phyloP scores from a whole-genome alignment of 495 filamentous ascomycete genomes.

The Xanthoparmelia taractica region DNA sequence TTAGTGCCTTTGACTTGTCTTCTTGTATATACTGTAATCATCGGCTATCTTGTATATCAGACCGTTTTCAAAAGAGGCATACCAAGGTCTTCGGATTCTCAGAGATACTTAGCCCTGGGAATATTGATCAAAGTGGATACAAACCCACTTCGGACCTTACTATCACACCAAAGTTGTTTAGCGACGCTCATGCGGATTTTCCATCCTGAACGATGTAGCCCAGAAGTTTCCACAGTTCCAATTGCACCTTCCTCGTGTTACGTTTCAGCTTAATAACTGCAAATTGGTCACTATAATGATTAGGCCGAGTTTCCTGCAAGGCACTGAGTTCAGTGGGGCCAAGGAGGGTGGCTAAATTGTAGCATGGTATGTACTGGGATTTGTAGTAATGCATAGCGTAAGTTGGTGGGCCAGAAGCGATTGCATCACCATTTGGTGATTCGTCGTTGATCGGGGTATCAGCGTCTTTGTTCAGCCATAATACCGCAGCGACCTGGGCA shows the following conservation, averaged over 20 bases:
- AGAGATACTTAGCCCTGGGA: neutral
- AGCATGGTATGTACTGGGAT: conserved; percentile 36
- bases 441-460: neutral
- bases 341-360: conserved; percentile 38
- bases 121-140: neutral
- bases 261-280: conserved; percentile 34
- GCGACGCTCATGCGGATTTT: neutral
- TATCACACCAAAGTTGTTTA: neutral
- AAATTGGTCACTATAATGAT: conserved; percentile 27
- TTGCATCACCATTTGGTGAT: neutral
- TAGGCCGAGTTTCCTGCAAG: conserved; percentile 27
- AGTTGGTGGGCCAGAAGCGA: conserved; percentile 4
- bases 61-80: neutral
- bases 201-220: conserved; percentile 34
- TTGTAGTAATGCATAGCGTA: conserved; percentile 22
- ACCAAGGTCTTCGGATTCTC: neutral
- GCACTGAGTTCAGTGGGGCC: conserved; percentile 30
- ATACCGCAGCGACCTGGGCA: conserved; percentile 27
- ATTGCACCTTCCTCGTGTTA: conserved; percentile 43
- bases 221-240: conserved; percentile 61
- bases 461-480: conserved; percentile 26
- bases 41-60: too few species aligned
- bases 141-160: neutral
- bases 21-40: neutral
- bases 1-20: neutral